Evolutionary conservation across 495 filamentous ascomycete genomes (phyloP).

Genomic region (Penicillium psychrofluorescens): DNA sequence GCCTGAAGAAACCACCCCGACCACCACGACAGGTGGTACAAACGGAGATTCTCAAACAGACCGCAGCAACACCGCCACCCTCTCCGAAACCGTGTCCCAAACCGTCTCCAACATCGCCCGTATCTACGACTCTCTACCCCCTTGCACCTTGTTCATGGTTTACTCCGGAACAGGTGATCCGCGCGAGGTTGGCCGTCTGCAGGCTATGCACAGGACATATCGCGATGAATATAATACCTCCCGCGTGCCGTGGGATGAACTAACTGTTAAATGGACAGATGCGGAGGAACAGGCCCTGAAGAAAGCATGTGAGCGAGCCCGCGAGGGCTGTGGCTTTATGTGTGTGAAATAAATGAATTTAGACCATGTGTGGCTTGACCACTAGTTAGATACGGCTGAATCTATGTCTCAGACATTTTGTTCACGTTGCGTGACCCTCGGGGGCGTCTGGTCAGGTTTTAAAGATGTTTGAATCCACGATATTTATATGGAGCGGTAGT

Average conservation of each 20-base stretch:
- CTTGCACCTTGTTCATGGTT: conserved; percentile 80
- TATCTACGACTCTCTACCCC: conserved; percentile 70
- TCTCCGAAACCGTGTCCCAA: conserved; percentile 38
- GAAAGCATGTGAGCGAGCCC: conserved; percentile 59
- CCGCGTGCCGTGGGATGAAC: conserved; percentile 76
- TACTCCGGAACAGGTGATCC: conserved; percentile 88
- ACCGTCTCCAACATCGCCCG: conserved; percentile 53
- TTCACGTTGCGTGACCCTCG: too few relatives aligned
- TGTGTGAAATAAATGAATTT: conserved; percentile 52
- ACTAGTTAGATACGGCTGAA: background rate
- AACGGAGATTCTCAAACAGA: too few relatives aligned
- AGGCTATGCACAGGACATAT: conserved; percentile 64
- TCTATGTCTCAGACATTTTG: too few relatives aligned
- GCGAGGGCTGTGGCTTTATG: conserved; percentile 76
- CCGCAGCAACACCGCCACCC: conserved; percentile 3
- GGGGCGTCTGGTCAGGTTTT: too few relatives aligned
- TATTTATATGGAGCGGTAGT: too few relatives aligned
- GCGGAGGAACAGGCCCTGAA: conserved; percentile 71
- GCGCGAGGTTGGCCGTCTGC: conserved; percentile 64
- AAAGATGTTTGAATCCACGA: too few relatives aligned
- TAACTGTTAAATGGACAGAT: conserved; percentile 88
- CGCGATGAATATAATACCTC: conserved; percentile 62
- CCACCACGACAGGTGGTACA: conserved; percentile 1
- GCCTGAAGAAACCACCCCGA: conserved; percentile 16
- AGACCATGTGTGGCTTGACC: background rate